Evolutionary conservation across 2,329 filamentous ascomycete genomes (phyloP).

Genomic region (Penicillium sp.): DNA sequence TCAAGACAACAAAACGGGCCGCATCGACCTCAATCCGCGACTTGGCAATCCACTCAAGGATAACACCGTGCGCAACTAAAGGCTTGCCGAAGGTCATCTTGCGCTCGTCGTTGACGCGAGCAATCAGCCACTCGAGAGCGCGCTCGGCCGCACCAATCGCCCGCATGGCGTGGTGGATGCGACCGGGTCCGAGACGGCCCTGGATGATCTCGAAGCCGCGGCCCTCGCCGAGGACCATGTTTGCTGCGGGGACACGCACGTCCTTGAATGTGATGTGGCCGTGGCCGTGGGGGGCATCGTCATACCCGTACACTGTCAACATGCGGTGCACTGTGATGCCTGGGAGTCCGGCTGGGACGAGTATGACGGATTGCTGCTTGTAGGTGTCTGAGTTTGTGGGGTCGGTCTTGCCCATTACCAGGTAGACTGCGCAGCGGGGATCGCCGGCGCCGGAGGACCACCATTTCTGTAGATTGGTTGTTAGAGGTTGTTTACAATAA

Average conservation of each 20-base stretch:
- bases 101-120: slow-evolving; percentile 84
- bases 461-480: slow-evolving; percentile 72
- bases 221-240: slow-evolving; percentile 89
- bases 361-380: slow-evolving; percentile 87
- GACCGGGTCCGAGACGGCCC: slow-evolving; percentile 88
- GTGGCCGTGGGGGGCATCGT: slow-evolving; percentile 97
- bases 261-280: slow-evolving; percentile 88
- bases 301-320: slow-evolving; percentile 91
- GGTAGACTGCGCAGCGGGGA: slow-evolving; percentile 85
- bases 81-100: slow-evolving; percentile 92
- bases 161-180: slow-evolving; percentile 98
- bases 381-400: slow-evolving; percentile 73
- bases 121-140: slow-evolving; percentile 91
- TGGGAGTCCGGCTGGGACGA: slow-evolving; percentile 76
- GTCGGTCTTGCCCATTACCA: slow-evolving; percentile 95
- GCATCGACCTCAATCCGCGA: slow-evolving; percentile 93
- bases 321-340: slow-evolving; percentile 93
- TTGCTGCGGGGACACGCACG: slow-evolving; percentile 79
- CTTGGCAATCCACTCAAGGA: slow-evolving; percentile 90
- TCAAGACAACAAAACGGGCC: slow-evolving; percentile 83
- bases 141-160: slow-evolving; percentile 87
- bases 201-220: slow-evolving; percentile 98
- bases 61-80: slow-evolving; percentile 85
- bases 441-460: slow-evolving; percentile 97
- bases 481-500: background rate